Conservation (phyloP, 345 rosid genomes). For the Pistacia atlantica region DNA sequence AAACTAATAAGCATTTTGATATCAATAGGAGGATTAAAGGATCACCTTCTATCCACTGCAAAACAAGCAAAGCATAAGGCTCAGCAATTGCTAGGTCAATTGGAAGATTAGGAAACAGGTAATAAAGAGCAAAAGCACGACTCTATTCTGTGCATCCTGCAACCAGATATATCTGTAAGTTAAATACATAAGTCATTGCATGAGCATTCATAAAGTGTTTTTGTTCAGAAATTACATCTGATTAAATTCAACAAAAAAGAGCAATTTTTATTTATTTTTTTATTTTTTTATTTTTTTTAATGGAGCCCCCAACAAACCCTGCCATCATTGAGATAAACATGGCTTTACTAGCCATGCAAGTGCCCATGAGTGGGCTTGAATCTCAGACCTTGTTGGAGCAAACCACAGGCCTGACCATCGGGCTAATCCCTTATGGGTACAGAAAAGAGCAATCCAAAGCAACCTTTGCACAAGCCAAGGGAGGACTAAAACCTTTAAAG, state of each 20-base stretch:
- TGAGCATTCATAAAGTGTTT: background rate
- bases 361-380: too few relatives aligned
- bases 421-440: too few relatives aligned
- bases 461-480: background rate
- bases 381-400: too few relatives aligned
- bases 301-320: too few relatives aligned
- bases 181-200: background rate
- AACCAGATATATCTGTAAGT: conserved; percentile 22
- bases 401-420: too few relatives aligned
- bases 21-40: conserved; percentile 9
- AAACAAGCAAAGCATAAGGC: conserved; percentile 73
- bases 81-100: conserved; percentile 65
- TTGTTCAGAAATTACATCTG: background rate
- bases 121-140: conserved; percentile 82
- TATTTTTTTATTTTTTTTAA: too few relatives aligned
- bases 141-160: conserved; percentile 92
- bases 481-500: background rate
- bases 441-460: background rate
- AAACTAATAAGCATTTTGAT: background rate
- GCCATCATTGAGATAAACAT: too few relatives aligned
- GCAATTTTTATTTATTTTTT: too few relatives aligned
- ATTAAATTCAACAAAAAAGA: background rate
- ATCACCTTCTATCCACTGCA: conserved; percentile 83
- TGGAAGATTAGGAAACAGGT: conserved; percentile 78
- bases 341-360: too few relatives aligned